Evolutionary conservation across 352 stramenopile species (phyloP).

Genomic region (Pythium volutum): DNA sequence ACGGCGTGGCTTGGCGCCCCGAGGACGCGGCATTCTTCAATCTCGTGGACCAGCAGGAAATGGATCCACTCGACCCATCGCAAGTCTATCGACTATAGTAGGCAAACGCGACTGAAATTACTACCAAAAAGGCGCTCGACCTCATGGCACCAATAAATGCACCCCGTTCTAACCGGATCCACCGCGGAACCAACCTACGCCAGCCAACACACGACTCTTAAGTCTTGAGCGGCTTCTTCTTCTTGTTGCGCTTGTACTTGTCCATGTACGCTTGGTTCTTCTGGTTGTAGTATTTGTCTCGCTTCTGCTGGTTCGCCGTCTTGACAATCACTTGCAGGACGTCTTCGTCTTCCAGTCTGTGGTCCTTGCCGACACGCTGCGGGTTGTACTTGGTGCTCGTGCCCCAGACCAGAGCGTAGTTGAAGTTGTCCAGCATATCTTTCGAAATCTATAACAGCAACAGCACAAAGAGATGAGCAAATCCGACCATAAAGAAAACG

Average conservation of each 20-base stretch:
- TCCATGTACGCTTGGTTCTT: constrained; percentile 96
- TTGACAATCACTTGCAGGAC: constrained; percentile 98
- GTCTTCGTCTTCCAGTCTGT: constrained; percentile 97
- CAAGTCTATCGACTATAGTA: constrained; percentile 16
- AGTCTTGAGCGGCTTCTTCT: constrained; percentile 93
- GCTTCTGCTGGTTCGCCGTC: constrained; percentile 97
- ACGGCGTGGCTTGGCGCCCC: constrained; percentile 44
- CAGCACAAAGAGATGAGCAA: neutral
- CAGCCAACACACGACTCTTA: constrained; percentile 24
- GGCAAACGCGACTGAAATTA: neutral
- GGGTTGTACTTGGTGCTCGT: constrained; percentile 98
- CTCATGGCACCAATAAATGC: neutral
- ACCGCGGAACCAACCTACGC: neutral
- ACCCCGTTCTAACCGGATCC: no score
- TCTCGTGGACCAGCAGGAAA: constrained; percentile 22
- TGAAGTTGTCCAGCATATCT: constrained; percentile 95
- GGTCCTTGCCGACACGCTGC: constrained; percentile 93
- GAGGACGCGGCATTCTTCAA: constrained; percentile 51
- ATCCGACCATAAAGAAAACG: neutral
- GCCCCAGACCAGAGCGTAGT: constrained; percentile 98
- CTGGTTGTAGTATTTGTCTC: constrained; percentile 96
- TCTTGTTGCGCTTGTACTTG: constrained; percentile 89
- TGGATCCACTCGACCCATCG: constrained; percentile 12
- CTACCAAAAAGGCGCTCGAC: neutral
- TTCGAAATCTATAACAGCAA: constrained; percentile 74